Percentiles rank a stretch among this genome's conserved stretches.
Conservation (phyloP, 345 rosid genomes). For the Syzygium grande region DNA sequence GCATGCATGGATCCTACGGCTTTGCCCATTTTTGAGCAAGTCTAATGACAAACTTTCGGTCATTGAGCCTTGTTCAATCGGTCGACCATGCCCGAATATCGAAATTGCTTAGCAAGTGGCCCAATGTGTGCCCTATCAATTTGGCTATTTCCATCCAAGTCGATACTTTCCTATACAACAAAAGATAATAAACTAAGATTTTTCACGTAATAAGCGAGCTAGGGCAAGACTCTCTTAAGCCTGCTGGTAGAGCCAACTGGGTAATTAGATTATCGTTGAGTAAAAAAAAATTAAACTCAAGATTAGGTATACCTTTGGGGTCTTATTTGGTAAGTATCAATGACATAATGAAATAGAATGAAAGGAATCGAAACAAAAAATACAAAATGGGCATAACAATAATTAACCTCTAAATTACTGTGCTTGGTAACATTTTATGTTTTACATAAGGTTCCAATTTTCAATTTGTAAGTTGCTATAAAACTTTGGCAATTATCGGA, state of each 20-base stretch:
- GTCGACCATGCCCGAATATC: not conserved
- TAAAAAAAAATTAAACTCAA: not conserved
- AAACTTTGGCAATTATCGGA: not conserved
- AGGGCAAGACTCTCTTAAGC: not conserved
- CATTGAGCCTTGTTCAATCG: not conserved
- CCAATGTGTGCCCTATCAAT: not conserved
- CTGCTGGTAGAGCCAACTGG: not conserved
- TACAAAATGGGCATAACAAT: not conserved
- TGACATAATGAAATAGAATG: not conserved
- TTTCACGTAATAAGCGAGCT: not conserved
- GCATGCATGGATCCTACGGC: not conserved
- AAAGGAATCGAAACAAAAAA: not conserved
- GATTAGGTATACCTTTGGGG: not conserved
- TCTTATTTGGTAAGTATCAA: not conserved
- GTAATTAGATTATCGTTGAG: not conserved
- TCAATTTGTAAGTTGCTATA: not conserved
- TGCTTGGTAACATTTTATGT: not conserved
- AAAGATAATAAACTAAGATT: not conserved
- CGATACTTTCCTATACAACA: not conserved
- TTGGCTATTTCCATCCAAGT: not conserved
- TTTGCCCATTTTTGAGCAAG: not conserved
- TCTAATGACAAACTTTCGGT: not conserved
- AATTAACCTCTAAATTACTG: not conserved
- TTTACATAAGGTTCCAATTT: not conserved
- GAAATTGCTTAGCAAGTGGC: not conserved